Evolutionary conservation across 768 basidiomycete genomes (phyloP).

Genomic region (Boletus sp.): DNA sequence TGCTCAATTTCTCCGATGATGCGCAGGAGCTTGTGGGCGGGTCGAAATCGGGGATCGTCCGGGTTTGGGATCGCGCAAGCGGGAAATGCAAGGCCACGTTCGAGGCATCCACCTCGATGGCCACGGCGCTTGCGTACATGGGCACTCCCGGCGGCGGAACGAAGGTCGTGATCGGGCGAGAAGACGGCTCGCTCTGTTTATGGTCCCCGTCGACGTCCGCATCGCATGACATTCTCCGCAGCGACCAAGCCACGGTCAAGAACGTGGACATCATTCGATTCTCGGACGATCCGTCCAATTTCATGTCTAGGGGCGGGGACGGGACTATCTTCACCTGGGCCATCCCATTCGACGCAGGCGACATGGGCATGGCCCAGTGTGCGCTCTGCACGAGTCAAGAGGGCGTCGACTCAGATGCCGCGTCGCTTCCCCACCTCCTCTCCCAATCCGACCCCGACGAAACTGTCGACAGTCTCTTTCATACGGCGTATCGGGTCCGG

Average conservation of each 20-base stretch:
- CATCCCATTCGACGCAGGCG: constrained; percentile 1
- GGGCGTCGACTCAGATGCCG: neutral
- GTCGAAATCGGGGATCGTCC: constrained; percentile 12
- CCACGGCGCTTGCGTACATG: constrained; percentile 19
- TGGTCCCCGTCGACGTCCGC: constrained; percentile 18
- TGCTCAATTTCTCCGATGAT: constrained; percentile 18
- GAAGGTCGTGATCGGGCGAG: constrained; percentile 15
- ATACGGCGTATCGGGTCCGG: constrained; percentile 12
- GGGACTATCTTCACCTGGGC: constrained; percentile 10
- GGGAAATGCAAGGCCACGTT: constrained; percentile 14
- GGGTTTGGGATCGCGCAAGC: constrained; percentile 19
- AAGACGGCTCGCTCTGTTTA: constrained; percentile 17
- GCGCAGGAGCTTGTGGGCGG: constrained; percentile 19
- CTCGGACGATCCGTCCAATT: constrained; percentile 1
- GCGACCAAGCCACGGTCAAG: constrained; percentile 4
- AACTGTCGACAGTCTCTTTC: neutral
- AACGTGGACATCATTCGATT: constrained; percentile 8
- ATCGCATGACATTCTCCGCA: constrained; percentile 6
- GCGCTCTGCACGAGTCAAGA: neutral
- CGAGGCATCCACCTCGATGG: neutral
- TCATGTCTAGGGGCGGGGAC: constrained; percentile 6
- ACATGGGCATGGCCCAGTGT: neutral
- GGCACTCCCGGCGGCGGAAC: neutral
- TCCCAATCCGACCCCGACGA: constrained; percentile 10
- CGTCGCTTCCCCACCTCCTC: constrained; percentile 1